These are phyloP conservation scores for Gentiana straminea DNA, from an alignment of 257 asterid genomes.

Conservation along the genomic window DNA sequence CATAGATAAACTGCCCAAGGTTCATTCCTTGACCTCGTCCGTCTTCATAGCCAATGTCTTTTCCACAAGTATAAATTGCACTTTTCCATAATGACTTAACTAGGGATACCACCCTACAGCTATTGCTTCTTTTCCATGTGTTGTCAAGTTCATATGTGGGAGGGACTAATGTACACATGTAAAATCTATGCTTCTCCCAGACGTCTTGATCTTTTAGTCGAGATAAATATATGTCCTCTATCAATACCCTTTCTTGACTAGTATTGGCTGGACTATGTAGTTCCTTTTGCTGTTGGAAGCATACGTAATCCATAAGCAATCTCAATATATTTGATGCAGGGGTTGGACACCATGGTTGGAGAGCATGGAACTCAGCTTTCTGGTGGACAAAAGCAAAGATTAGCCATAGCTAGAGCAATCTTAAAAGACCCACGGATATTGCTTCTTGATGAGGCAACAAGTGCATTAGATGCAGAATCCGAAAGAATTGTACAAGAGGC, in stretches of 20 bases:
- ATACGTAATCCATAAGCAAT: neutral
- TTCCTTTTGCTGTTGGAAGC: no score
- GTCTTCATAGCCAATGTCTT: no score
- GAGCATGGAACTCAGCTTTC: conserved; percentile 79
- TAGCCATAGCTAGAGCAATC: conserved; percentile 27
- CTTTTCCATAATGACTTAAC: neutral
- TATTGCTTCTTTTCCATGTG: no score
- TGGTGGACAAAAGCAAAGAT: conserved; percentile 48
- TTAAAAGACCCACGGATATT: conserved; percentile 9
- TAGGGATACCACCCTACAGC: no score
- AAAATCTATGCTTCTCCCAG: no score
- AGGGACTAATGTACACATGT: no score
- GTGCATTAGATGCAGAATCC: neutral
- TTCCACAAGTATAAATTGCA: no score
- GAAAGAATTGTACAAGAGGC: conserved; percentile 17
- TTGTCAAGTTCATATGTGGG: no score
- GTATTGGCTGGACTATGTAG: no score
- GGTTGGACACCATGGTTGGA: conserved; percentile 61
- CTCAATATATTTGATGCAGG: conserved; percentile 22
- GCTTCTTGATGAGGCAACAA: conserved; percentile 3
- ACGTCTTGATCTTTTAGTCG: no score
- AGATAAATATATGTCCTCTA: neutral
- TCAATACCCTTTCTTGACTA: neutral
- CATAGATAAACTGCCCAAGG: no score
- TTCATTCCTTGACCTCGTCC: neutral